A percentile compares a stretch with the other conserved stretches of the same genome.
phyloP scores from a whole-genome alignment of 192 early-diverging fungal species.

The Haplosporangium gracile region DNA sequence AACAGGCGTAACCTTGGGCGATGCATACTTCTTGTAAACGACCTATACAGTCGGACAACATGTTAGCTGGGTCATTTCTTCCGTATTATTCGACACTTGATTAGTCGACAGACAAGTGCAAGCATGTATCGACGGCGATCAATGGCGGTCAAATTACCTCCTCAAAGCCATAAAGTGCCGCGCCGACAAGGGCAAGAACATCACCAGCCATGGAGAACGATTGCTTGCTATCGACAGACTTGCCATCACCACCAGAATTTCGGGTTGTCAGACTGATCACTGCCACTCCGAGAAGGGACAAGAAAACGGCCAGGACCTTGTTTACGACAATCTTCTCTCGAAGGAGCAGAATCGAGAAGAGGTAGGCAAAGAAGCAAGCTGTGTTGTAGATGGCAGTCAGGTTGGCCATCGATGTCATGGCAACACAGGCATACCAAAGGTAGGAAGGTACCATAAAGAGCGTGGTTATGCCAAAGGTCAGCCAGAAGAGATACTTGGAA shows the following conservation, averaged over 20 bases:
- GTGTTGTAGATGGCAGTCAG: constrained; percentile 88
- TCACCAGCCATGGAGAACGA: constrained; percentile 64
- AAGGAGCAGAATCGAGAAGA: constrained; percentile 80
- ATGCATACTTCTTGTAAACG: constrained; percentile 83
- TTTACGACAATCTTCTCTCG: constrained; percentile 69
- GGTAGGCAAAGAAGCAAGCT: constrained; percentile 86
- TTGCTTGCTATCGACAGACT: not conserved
- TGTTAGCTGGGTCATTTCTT: not conserved
- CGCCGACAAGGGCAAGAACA: constrained; percentile 72
- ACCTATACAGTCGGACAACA: constrained; percentile 48
- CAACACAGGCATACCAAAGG: constrained; percentile 84
- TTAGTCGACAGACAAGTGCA: not conserved
- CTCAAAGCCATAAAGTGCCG: constrained; percentile 81
- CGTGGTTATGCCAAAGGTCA: constrained; percentile 60
- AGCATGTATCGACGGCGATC: no score
- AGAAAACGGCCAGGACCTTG: constrained; percentile 74
- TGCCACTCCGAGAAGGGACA: constrained; percentile 78
- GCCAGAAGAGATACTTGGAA: constrained; percentile 34
- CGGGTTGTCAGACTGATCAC: constrained; percentile 69
- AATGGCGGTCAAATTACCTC: constrained; percentile 45
- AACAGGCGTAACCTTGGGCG: constrained; percentile 70
- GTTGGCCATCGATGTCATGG: constrained; percentile 80
- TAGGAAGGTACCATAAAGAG: constrained; percentile 78
- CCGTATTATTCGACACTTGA: not conserved
- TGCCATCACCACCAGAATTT: not conserved